These are phyloP conservation scores for Capsella rubella DNA, from an alignment of 441 rosid species.

Conservation along the genomic window DNA sequence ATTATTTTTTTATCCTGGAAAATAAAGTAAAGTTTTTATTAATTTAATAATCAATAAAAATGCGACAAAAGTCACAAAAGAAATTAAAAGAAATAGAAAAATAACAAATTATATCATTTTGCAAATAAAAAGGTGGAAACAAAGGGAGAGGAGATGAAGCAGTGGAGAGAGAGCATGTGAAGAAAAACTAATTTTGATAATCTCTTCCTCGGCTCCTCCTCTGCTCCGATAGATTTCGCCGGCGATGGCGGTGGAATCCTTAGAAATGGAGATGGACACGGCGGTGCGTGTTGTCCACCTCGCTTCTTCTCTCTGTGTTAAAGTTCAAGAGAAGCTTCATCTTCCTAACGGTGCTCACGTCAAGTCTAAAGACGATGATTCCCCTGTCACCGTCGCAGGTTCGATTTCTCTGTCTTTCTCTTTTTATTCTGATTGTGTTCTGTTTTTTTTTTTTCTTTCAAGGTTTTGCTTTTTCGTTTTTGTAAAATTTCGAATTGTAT, in stretches of 20 bases:
- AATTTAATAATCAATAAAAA: background rate
- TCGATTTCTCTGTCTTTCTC: background rate
- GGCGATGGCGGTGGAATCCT: constrained; percentile 52
- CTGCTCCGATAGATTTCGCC: constrained; percentile 26
- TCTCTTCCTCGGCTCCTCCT: constrained; percentile 16
- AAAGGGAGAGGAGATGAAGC: constrained; percentile 19
- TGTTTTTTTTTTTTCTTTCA: too few species aligned
- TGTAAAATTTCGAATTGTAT: background rate
- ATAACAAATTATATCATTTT: background rate
- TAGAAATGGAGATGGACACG: constrained; percentile 65
- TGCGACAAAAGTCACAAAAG: constrained; percentile 9
- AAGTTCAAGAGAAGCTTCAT: constrained; percentile 67
- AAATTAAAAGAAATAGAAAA: background rate
- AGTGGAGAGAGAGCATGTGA: constrained; percentile 27
- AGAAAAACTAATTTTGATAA: constrained; percentile 22
- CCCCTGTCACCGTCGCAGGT: constrained; percentile 95
- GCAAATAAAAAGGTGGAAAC: background rate
- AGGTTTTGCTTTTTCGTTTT: background rate
- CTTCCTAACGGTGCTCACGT: constrained; percentile 54
- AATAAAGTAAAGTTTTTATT: background rate
- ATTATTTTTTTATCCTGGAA: background rate
- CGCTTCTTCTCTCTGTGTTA: constrained; percentile 82
- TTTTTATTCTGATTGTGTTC: background rate
- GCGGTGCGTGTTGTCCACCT: constrained; percentile 83
- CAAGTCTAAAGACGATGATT: constrained; percentile 80